phyloP scores from a whole-genome alignment of 371 early-diverging fungal species.

The Mortierella sp. region DNA sequence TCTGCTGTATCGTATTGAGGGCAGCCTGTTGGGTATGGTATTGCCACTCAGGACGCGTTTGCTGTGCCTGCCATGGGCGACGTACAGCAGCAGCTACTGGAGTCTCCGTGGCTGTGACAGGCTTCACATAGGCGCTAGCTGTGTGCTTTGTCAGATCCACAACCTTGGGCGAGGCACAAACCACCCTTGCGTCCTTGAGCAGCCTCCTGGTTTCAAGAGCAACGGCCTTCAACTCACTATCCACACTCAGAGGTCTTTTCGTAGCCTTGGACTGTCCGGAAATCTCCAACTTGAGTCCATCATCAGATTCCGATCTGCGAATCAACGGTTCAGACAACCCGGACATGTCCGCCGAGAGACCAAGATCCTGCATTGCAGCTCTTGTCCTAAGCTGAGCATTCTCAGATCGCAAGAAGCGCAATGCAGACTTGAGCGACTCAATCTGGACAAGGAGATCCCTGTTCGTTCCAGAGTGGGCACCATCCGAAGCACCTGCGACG shows the following conservation, averaged over 20 bases:
- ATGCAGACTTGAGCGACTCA: slow-evolving; percentile 77
- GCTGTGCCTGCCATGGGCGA: slow-evolving; percentile 67
- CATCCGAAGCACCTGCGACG: slow-evolving; percentile 10
- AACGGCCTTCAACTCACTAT: slow-evolving; percentile 48
- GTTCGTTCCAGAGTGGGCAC: slow-evolving; percentile 13
- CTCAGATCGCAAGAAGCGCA: slow-evolving; percentile 83
- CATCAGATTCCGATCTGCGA: slow-evolving; percentile 15
- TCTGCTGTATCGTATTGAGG: slow-evolving; percentile 69
- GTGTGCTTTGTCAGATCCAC: slow-evolving; percentile 58
- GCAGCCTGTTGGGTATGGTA: slow-evolving; percentile 81
- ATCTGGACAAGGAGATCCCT: slow-evolving; percentile 59
- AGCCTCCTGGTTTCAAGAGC: slow-evolving; percentile 53
- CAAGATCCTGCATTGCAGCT: slow-evolving; percentile 58
- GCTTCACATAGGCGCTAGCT: slow-evolving; percentile 28
- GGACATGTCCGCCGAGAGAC: slow-evolving; percentile 46
- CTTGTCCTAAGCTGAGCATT: slow-evolving; percentile 80
- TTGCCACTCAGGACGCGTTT: slow-evolving; percentile 73
- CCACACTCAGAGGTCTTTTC: slow-evolving; percentile 24
- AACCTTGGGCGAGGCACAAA: slow-evolving; percentile 67
- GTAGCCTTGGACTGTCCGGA: slow-evolving; percentile 3
- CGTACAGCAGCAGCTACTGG: slow-evolving; percentile 6
- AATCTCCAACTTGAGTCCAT: neutral
- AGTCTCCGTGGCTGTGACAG: slow-evolving; percentile 17
- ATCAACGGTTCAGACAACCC: slow-evolving; percentile 24
- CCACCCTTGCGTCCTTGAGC: slow-evolving; percentile 62